Base-by-base conservation (phyloP, 148 eudicot genomes). In the Talinum fruticosum region DNA sequence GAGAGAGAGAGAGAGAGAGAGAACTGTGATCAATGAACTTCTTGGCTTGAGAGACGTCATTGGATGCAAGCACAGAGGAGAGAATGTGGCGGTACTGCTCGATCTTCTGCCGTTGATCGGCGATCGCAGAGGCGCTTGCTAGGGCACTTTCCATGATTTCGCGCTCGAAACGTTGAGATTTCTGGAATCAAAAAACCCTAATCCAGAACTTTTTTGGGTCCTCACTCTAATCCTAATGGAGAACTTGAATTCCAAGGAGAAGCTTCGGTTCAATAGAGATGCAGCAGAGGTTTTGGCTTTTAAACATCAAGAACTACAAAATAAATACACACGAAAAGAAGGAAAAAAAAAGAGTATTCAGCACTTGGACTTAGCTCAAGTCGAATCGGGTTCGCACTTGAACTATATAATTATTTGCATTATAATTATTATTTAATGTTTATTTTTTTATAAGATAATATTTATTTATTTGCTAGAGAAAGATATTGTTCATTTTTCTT, bases 71-170 rank as follows among this genome's bases (percentile, higher is more conserved):
- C 15, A 95, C 96, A 61, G 90, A 66, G 67, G 89, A 72, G 81
- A 92, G 96, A 72, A 95, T 95, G 75, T 84, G 87, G 51, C 94
- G 94, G 85, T 95, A 95, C 79, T 95, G 96, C 76, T 95, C 97
- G 81, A 95, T 91, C 84, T 92, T 95, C 61, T 95, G 99, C 62
- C 99, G 80, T 78, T 95, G 99, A 77, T 95, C 97, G 45, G 82
- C 80, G 69, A 96, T 93, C 38, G 95, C 88, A 6, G 97, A 82
- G 13, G 97, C 97, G 45, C 79, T 86, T 21, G 97, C 90, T 71
- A 96, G 82, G 33, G 97, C 95, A 65, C 76, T 83, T 79, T 96
- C 99, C 99, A 96, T 96, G 57, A 84, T 32, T 69, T 19, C 13
- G n/a, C 16, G 49, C 19, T 71, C 47, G 59, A 54, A 69, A 24